These are phyloP conservation scores for Epithemia pelagica DNA, from an alignment of 108 stramenopile species.

Conservation along the genomic window DNA sequence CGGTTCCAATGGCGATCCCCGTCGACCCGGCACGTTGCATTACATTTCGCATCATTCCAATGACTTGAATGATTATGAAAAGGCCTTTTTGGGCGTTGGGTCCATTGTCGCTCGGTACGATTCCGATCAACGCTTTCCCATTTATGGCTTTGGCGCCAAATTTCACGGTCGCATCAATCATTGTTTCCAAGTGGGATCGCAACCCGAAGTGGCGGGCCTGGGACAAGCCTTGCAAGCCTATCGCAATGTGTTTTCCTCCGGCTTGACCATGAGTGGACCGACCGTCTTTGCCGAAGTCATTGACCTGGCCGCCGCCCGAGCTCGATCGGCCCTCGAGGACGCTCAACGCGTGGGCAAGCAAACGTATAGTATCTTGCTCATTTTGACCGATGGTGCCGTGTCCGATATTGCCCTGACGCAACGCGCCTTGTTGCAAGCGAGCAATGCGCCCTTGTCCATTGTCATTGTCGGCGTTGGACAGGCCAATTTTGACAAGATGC, in stretches of 20 bases:
- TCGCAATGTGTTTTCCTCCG: slow-evolving; percentile 42
- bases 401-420: slow-evolving; percentile 69
- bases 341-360: slow-evolving; percentile 22
- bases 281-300: slow-evolving; percentile 88
- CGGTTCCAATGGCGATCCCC: slow-evolving; percentile 82
- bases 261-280: slow-evolving; percentile 79
- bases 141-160: slow-evolving; percentile 89
- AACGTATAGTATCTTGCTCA: slow-evolving; percentile 74
- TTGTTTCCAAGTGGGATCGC: slow-evolving; percentile 62
- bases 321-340: slow-evolving; percentile 32
- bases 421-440: slow-evolving; percentile 34
- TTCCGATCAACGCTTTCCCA: slow-evolving; percentile 73
- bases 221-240: slow-evolving; percentile 69
- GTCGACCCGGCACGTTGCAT: slow-evolving; percentile 71
- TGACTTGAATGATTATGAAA: slow-evolving; percentile 69
- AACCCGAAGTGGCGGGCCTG: slow-evolving; percentile 54
- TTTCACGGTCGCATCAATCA: slow-evolving; percentile 64
- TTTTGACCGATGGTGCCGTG: slow-evolving; percentile 90
- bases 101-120: slow-evolving; percentile 74
- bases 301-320: slow-evolving; percentile 47
- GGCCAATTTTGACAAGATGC: slow-evolving; percentile 78
- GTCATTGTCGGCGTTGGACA: slow-evolving; percentile 83
- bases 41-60: slow-evolving; percentile 47
- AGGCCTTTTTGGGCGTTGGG: slow-evolving; percentile 64
- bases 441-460: slow-evolving; percentile 68